Percentiles rank a stretch among this genome's conserved stretches.
phyloP scores from a whole-genome alignment of 306 rosid genomes.

The Amphicarpaea edgeworthii region DNA sequence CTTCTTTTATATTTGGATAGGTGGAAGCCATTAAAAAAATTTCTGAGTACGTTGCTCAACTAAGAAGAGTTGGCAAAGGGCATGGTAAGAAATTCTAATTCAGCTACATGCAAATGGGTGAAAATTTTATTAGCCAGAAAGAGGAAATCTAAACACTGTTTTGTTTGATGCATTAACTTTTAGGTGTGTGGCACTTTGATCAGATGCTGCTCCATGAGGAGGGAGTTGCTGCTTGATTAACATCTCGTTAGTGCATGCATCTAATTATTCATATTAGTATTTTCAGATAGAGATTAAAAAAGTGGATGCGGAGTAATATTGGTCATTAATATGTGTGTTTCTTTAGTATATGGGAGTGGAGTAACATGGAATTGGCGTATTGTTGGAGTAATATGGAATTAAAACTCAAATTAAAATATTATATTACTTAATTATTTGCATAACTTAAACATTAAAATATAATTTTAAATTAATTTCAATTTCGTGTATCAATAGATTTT shows the following conservation, averaged over 20 bases:
- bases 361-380: not conserved
- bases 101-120: not conserved
- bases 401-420: not conserved
- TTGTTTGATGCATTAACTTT: conserved; percentile 7
- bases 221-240: conserved; percentile 50
- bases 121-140: too few species aligned
- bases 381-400: not conserved
- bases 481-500: too few species aligned
- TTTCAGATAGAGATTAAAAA: not conserved
- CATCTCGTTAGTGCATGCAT: too few species aligned
- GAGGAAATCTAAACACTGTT: not conserved
- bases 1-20: conserved; percentile 38
- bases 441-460: not conserved
- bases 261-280: not conserved
- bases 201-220: conserved; percentile 72
- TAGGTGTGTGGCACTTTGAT: conserved; percentile 99
- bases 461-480: too few species aligned
- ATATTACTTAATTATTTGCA: not conserved
- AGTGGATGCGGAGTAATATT: not conserved
- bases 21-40: conserved; percentile 83
- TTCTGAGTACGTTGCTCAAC: conserved; percentile 86
- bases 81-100: conserved; percentile 59
- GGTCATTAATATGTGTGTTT: not conserved
- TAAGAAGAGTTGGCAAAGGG: conserved; percentile 88
- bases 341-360: not conserved